Evolutionary conservation across 2,329 filamentous ascomycete genomes (phyloP).

Genomic region (Elsinoe australis): DNA sequence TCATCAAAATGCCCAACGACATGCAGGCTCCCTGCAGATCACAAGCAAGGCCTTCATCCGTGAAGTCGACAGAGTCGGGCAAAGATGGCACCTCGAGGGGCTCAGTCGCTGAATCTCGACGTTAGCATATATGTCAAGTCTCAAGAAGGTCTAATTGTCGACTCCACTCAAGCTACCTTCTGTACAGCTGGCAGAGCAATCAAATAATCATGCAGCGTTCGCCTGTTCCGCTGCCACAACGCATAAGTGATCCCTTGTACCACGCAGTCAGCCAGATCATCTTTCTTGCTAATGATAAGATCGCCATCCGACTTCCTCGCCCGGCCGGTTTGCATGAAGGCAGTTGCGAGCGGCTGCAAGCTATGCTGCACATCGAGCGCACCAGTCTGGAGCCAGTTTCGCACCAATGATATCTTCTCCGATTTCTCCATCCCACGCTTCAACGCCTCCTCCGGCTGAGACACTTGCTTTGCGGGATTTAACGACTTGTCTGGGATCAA

Average conservation of each 20-base stretch:
- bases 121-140: neutral
- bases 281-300: slow-evolving; percentile 52
- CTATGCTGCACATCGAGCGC: slow-evolving; percentile 30
- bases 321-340: slow-evolving; percentile 17
- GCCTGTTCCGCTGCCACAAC: slow-evolving; percentile 60
- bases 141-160: neutral
- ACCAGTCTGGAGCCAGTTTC: slow-evolving; percentile 41
- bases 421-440: slow-evolving; percentile 43
- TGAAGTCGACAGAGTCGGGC: slow-evolving; percentile 79
- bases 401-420: slow-evolving; percentile 57
- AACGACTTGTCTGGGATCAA: slow-evolving; percentile 14
- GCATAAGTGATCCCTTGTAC: slow-evolving; percentile 71
- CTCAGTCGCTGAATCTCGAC: slow-evolving; percentile 51
- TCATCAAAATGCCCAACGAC: slow-evolving; percentile 38
- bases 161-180: neutral
- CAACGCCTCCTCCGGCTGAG: slow-evolving; percentile 21
- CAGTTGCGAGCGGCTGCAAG: slow-evolving; percentile 22
- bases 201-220: slow-evolving; percentile 2
- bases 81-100: slow-evolving; percentile 71
- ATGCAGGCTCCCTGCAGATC: slow-evolving; percentile 56
- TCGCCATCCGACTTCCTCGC: slow-evolving; percentile 22
- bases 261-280: slow-evolving; percentile 74
- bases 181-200: neutral
- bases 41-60: slow-evolving; percentile 71
- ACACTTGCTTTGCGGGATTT: slow-evolving; percentile 3